Base-by-base conservation (phyloP, 495 filamentous ascomycete species). In the Penicillium silybi region DNA sequence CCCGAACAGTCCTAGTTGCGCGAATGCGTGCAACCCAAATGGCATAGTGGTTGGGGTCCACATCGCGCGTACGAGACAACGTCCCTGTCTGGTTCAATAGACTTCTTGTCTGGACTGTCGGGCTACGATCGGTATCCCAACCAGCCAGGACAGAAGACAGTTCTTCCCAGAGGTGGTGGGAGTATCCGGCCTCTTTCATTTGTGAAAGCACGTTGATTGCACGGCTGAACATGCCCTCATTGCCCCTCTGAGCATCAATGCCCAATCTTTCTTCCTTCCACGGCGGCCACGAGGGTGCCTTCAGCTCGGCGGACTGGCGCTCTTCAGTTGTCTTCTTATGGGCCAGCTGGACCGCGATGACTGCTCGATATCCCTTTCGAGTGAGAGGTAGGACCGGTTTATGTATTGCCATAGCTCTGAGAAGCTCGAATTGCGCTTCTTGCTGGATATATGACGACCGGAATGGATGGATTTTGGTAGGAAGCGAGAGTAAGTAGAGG, bases 261-360 rank as follows among this genome's bases (percentile, higher is more conserved):
- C 80, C 82, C 11, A 79, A 70, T 39, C 69, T 79, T 7, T 81
- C 79, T 59, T 82, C 76, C 44, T 85, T 87, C 83, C 82, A 90
- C 1, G 86, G 86, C 3, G 86, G 86, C 86, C 86, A 89, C 11
- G 77, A 81, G 0, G 69, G 69, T 5, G 79, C 73, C 67, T 88
- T 86, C 26, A 85, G 58, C 32, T 69, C 62, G 1, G 80, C 81
- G 69, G 75, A 84, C 56, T 80, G 75, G 10, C 71, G 76, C 62
- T 89, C 87, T 1, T 66, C 63, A 0, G 46, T 4, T 3, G 82
- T 86, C 58, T 90, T 89, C 32, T 70, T 74, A 54, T 84, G 85
- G 0, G 80, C 82, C 6, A 89, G 65, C 47, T 88, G 86, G 22
- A 86, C 73, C 1, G 67, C 67, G 32, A 73, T 59, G 2, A 89